A percentile compares a stretch with the other conserved stretches of the same genome.
Conservation (phyloP, 176 grass and related monocot genomes). For the Carex pumila region DNA sequence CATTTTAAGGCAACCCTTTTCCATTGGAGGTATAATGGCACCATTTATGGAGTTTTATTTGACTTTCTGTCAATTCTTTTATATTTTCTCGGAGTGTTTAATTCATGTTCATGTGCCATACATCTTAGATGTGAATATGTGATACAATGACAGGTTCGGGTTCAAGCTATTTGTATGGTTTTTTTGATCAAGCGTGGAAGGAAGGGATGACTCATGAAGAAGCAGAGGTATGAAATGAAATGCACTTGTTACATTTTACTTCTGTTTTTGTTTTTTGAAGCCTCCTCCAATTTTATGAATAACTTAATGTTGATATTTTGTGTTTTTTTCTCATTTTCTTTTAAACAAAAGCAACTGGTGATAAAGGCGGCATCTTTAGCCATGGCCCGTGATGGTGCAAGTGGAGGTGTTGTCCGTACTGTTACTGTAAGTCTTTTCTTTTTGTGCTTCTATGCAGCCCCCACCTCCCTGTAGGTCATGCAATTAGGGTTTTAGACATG, state of each 20-base stretch:
- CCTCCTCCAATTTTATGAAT: neutral
- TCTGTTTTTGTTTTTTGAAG: neutral
- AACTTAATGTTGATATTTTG: neutral
- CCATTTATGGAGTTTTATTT: no score
- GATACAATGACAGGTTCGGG: slow-evolving; percentile 57
- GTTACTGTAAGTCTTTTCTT: slow-evolving; percentile 27
- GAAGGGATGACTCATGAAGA: slow-evolving; percentile 91
- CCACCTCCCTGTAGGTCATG: neutral
- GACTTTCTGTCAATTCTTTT: neutral
- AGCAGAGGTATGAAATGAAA: slow-evolving; percentile 57
- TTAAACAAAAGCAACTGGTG: slow-evolving; percentile 57
- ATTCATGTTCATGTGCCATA: neutral
- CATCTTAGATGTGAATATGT: slow-evolving; percentile 1
- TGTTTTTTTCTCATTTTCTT: neutral
- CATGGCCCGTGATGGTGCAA: slow-evolving; percentile 85
- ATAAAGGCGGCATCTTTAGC: slow-evolving; percentile 91
- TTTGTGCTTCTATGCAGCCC: neutral
- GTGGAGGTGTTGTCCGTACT: slow-evolving; percentile 80
- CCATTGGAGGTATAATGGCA: slow-evolving; percentile 68
- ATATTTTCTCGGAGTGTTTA: neutral
- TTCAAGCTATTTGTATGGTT: slow-evolving; percentile 76
- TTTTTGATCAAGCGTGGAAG: slow-evolving; percentile 95
- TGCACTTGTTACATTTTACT: neutral
- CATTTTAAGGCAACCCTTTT: slow-evolving; percentile 73
- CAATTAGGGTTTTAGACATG: neutral